These are phyloP conservation scores for Polyplosphaeria fusca DNA, from an alignment of 495 filamentous ascomycete genomes.

Conservation along the genomic window DNA sequence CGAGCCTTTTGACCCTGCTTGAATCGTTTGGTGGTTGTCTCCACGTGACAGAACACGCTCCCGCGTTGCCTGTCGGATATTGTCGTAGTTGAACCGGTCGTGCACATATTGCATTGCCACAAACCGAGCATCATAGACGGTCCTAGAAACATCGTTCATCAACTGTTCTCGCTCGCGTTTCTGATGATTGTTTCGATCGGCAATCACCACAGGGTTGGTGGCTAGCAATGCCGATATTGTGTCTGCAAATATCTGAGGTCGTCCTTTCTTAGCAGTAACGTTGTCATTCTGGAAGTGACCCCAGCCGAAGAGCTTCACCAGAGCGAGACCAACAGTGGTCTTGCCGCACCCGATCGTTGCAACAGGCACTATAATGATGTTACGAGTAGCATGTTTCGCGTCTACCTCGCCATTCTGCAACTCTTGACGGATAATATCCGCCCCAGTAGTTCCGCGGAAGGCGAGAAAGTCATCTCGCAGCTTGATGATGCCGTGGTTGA, in stretches of 20 bases:
- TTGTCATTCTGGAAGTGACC: constrained; percentile 97
- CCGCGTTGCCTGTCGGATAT: constrained; percentile 70
- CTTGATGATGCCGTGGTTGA: constrained; percentile 94
- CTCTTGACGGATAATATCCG: constrained; percentile 74
- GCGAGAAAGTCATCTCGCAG: constrained; percentile 83
- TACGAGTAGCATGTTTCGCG: constrained; percentile 49
- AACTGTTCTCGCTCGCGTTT: constrained; percentile 82
- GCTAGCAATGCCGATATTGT: constrained; percentile 60
- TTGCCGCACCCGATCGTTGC: constrained; percentile 96
- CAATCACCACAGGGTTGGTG: constrained; percentile 68
- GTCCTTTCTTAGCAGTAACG: constrained; percentile 69
- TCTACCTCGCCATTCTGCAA: constrained; percentile 43
- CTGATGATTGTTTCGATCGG: constrained; percentile 92
- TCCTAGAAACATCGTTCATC: constrained; percentile 67
- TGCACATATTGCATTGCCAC: constrained; percentile 95
- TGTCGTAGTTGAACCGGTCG: constrained; percentile 56
- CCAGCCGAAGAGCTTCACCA: constrained; percentile 84
- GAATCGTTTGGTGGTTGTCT: constrained; percentile 98
- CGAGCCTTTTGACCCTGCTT: constrained; percentile 64
- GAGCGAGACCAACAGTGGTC: constrained; percentile 82
- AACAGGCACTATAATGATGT: constrained; percentile 78
- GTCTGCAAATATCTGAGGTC: constrained; percentile 68
- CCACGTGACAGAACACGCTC: constrained; percentile 78
- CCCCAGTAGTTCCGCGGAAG: constrained; percentile 75
- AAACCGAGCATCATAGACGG: constrained; percentile 60